phyloP scores from a whole-genome alignment of 352 stramenopile genomes.

The Phytophthora podocarpi region DNA sequence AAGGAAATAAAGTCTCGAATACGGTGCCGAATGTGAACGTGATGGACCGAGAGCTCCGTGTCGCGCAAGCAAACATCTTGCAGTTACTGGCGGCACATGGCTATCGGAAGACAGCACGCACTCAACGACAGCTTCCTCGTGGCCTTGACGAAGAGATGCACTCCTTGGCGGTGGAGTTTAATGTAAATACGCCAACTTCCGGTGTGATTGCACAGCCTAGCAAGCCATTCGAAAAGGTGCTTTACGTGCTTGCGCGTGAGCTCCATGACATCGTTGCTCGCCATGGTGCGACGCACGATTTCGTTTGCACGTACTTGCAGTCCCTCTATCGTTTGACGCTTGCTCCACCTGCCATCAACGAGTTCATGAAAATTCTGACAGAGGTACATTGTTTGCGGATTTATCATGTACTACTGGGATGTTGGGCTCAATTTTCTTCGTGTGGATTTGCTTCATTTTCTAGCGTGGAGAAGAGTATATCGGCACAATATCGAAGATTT shows the following conservation, averaged over 20 bases:
- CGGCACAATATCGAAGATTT: slow-evolving; percentile 62
- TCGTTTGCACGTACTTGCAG: slow-evolving; percentile 77
- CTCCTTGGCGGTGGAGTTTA: slow-evolving; percentile 72
- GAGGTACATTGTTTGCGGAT: slow-evolving; percentile 49
- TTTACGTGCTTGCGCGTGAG: slow-evolving; percentile 69
- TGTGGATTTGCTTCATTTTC: slow-evolving; percentile 5
- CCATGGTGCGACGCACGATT: slow-evolving; percentile 65
- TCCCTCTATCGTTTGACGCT: slow-evolving; percentile 73
- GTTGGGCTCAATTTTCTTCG: background rate
- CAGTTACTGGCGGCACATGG: slow-evolving; percentile 63
- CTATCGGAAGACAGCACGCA: slow-evolving; percentile 63
- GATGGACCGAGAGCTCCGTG: slow-evolving; percentile 72
- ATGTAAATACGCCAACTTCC: slow-evolving; percentile 74
- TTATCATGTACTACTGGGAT: background rate
- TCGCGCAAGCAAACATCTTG: slow-evolving; percentile 68
- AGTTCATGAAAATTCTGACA: slow-evolving; percentile 75
- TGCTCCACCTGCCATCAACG: slow-evolving; percentile 67
- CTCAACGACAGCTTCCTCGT: slow-evolving; percentile 64
- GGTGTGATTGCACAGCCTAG: slow-evolving; percentile 78
- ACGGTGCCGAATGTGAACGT: slow-evolving; percentile 47
- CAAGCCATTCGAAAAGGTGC: slow-evolving; percentile 79
- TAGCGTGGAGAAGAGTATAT: slow-evolving; percentile 82
- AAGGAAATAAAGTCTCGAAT: slow-evolving; percentile 59
- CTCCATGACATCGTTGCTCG: slow-evolving; percentile 70
- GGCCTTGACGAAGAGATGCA: slow-evolving; percentile 82